Evolutionary conservation across 75 land plant species (phyloP).

Genomic region (Cryptomeria japonica): DNA sequence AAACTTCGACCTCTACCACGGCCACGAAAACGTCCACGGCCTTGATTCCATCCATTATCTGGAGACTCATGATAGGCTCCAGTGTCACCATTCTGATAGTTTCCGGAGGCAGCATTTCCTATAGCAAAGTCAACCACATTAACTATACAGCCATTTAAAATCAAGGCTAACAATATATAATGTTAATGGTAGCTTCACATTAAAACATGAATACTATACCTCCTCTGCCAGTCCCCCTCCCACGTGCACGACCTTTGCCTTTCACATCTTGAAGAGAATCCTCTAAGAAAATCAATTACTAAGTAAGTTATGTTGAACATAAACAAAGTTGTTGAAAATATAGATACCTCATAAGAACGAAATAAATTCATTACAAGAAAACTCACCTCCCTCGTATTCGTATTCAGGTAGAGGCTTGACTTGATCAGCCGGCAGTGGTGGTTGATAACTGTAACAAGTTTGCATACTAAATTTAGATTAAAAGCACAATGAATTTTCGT

Average conservation of each 20-base stretch:
- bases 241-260: constrained; percentile 34
- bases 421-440: constrained; percentile 42
- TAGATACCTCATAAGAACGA: background rate
- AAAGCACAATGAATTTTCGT: background rate
- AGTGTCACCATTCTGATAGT: constrained; percentile 36
- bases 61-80: background rate
- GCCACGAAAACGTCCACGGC: constrained; percentile 24
- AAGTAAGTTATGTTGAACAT: background rate
- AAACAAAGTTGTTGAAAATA: background rate
- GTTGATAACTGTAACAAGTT: constrained; percentile 31
- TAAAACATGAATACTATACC: constrained; percentile 4
- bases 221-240: constrained; percentile 42
- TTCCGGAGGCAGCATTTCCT: constrained; percentile 22
- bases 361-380: background rate
- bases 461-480: background rate
- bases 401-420: constrained; percentile 29
- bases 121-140: constrained; percentile 2
- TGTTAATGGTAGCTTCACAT: background rate
- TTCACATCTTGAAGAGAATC: constrained; percentile 16
- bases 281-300: constrained; percentile 10
- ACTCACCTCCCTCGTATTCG: constrained; percentile 36
- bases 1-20: constrained; percentile 37
- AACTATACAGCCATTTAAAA: background rate
- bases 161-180: background rate
- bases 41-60: constrained; percentile 21